A percentile compares a stretch with the other conserved stretches of the same genome.
Evolutionary conservation across 1,139 yeast genomes (phyloP).

Genomic region (Zygosaccharomyces pseudobailii): DNA sequence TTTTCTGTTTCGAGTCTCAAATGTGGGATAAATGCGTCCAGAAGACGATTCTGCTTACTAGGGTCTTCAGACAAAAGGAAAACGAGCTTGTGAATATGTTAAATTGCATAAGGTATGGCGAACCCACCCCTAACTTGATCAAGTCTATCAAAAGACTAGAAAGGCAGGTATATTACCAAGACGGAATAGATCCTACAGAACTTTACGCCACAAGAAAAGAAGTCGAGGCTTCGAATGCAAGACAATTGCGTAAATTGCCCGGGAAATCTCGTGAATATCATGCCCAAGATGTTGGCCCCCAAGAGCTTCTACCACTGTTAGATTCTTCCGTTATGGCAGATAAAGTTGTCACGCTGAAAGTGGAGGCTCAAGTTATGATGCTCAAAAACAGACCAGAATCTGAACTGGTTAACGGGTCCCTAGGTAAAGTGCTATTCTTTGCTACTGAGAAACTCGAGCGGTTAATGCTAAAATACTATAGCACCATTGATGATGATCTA

Average conservation of each 20-base stretch:
- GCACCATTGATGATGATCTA: slow-evolving; percentile 22
- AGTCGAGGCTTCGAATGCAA: slow-evolving; percentile 63
- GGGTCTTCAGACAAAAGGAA: slow-evolving; percentile 71
- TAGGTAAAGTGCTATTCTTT: slow-evolving; percentile 62
- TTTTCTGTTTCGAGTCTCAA: slow-evolving; percentile 55
- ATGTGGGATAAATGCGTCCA: slow-evolving; percentile 53
- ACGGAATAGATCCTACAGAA: slow-evolving; percentile 79
- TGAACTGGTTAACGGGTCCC: slow-evolving; percentile 77
- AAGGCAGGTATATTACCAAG: slow-evolving; percentile 54
- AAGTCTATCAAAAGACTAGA: slow-evolving; percentile 45
- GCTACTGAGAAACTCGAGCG: slow-evolving; percentile 27
- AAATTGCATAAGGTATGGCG: slow-evolving; percentile 68
- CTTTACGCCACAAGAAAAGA: slow-evolving; percentile 70
- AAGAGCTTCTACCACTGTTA: slow-evolving; percentile 35
- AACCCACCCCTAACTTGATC: slow-evolving; percentile 44
- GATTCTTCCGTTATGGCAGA: slow-evolving; percentile 65
- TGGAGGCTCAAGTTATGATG: slow-evolving; percentile 94
- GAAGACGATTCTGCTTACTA: slow-evolving; percentile 53
- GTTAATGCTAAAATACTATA: slow-evolving; percentile 21
- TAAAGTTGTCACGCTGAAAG: slow-evolving; percentile 55
- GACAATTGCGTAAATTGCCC: slow-evolving; percentile 45
- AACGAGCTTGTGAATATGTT: slow-evolving; percentile 63
- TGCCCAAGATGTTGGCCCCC: slow-evolving; percentile 46
- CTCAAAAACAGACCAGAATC: slow-evolving; percentile 81
- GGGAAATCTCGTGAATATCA: slow-evolving; percentile 39